These are phyloP conservation scores for Geotrichum restrictum DNA, from an alignment of 1,139 yeast genomes.

Conservation along the genomic window DNA sequence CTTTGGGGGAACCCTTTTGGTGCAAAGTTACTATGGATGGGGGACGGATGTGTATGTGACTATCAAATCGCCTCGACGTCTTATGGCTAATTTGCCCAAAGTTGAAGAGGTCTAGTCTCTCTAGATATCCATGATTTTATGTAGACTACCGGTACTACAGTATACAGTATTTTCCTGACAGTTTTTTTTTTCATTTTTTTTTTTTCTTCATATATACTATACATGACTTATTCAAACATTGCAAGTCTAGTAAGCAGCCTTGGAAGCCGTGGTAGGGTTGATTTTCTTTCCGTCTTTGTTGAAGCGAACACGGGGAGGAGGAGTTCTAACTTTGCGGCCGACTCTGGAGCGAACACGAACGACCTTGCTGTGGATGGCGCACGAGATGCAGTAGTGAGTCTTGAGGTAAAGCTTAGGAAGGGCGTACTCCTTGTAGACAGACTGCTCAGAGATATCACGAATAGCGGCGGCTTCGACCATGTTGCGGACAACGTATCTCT, in stretches of 20 bases:
- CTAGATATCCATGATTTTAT: no score
- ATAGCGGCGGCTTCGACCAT: constrained; percentile 99
- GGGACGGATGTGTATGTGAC: constrained; percentile 72
- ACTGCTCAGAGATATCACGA: constrained; percentile 99
- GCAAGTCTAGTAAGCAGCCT: constrained; percentile 57
- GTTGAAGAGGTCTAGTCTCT: no score
- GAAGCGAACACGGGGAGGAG: constrained; percentile 99
- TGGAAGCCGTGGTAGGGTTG: constrained; percentile 97
- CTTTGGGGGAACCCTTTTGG: constrained; percentile 69
- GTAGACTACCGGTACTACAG: no score
- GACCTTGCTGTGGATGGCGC: constrained; percentile 99
- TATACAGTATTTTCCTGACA: no score
- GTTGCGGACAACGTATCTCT: constrained; percentile 99
- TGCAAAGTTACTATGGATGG: constrained; percentile 79
- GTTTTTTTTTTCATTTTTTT: constrained; percentile 2
- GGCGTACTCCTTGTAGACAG: constrained; percentile 98
- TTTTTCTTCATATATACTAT: no score
- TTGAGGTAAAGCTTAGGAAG: constrained; percentile 99
- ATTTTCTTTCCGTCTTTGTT: constrained; percentile 89
- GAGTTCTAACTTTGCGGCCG: constrained; percentile 98
- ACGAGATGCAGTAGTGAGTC: constrained; percentile 99
- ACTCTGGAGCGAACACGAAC: constrained; percentile 99
- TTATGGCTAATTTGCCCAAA: no score
- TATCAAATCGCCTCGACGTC: constrained; percentile 42
- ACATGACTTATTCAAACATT: constrained; percentile 8